These are phyloP conservation scores for Aspergillus luchuensis DNA, from an alignment of 2,329 filamentous ascomycete species.

Conservation along the genomic window DNA sequence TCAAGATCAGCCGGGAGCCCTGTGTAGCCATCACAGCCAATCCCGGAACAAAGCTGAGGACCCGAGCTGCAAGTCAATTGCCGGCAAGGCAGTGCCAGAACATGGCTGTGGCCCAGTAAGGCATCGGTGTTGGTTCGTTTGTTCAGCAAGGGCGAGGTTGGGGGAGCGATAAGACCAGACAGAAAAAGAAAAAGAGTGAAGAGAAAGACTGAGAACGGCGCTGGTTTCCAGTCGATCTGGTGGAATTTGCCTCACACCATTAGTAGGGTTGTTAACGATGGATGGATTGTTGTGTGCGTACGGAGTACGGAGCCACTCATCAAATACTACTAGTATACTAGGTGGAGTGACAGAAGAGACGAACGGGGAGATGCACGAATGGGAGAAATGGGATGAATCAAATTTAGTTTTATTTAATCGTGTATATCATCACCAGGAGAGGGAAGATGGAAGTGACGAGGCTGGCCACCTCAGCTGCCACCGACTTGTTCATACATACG, in stretches of 20 bases:
- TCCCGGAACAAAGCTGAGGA: neutral
- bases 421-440: neutral
- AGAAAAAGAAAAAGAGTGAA: no score
- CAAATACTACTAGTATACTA: neutral
- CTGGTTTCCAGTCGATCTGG: neutral
- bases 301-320: neutral
- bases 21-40: constrained; percentile 2
- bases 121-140: neutral
- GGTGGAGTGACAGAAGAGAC: neutral
- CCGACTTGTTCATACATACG: neutral
- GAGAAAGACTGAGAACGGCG: neutral
- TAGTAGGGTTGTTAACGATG: no score
- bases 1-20: neutral
- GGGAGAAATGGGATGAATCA: constrained; percentile 1
- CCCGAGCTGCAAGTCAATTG: constrained; percentile 1
- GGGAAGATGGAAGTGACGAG: neutral
- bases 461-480: constrained; percentile 11
- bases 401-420: neutral
- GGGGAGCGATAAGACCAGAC: neutral
- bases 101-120: neutral
- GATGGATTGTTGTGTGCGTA: neutral
- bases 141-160: constrained; percentile 4
- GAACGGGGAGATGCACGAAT: constrained; percentile 6
- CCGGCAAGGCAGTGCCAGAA: neutral
- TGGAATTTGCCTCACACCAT: neutral